phyloP scores from a whole-genome alignment of 768 basidiomycete genomes.

The Mycena rebaudengoi region DNA sequence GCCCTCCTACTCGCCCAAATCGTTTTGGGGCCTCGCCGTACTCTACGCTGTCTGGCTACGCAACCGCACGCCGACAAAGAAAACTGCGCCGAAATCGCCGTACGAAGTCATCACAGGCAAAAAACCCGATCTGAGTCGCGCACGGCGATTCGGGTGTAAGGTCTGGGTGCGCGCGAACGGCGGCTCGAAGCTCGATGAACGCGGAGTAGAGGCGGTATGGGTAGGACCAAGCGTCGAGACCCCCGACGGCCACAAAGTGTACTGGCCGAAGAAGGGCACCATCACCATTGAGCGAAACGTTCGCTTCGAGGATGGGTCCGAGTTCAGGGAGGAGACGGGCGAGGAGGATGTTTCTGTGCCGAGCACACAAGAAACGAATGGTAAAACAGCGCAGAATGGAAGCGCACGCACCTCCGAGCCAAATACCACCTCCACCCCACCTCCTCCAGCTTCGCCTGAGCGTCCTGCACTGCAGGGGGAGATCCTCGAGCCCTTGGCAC shows the following conservation, averaged over 20 bases:
- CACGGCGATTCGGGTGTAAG: not conserved
- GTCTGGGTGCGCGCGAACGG: not conserved
- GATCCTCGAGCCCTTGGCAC: not conserved
- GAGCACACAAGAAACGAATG: not conserved
- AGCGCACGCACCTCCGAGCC: slow-evolving; percentile 12
- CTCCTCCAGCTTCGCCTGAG: not conserved
- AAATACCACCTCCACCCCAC: slow-evolving; percentile 1
- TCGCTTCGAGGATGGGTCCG: slow-evolving; percentile 12
- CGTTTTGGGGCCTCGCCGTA: no score
- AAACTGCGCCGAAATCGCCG: no score
- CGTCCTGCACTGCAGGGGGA: slow-evolving; percentile 4
- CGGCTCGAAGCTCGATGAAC: not conserved
- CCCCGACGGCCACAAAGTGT: slow-evolving; percentile 29
- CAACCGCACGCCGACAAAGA: no score
- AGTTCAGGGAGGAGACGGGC: slow-evolving; percentile 12
- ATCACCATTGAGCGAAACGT: slow-evolving; percentile 24
- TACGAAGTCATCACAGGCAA: no score
- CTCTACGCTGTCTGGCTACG: no score
- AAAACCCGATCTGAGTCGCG: no score
- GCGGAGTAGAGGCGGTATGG: not conserved
- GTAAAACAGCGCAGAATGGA: slow-evolving; percentile 2
- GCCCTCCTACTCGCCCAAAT: no score
- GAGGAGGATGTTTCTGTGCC: not conserved
- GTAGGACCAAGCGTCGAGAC: no score
- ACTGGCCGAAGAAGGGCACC: slow-evolving; percentile 25